Conservation (phyloP, 257 asterid species). For the Eucommia ulmoides region DNA sequence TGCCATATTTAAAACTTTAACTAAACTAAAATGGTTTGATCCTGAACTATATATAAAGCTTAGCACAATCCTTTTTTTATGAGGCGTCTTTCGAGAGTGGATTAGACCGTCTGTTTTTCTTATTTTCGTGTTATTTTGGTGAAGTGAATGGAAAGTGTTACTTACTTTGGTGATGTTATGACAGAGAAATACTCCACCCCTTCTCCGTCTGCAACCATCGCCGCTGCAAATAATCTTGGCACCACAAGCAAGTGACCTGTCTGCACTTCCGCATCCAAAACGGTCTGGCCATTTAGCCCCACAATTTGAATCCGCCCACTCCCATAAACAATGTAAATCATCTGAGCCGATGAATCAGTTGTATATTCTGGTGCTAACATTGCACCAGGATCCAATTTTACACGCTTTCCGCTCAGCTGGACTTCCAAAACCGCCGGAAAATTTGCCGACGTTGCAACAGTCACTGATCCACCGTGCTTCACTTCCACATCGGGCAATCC, state of each 20-base stretch:
- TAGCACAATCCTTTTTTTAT: neutral
- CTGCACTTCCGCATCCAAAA: conserved; percentile 14
- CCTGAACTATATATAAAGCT: neutral
- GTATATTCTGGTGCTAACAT: conserved; percentile 15
- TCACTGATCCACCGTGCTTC: neutral
- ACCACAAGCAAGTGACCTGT: conserved; percentile 26
- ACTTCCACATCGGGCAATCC: neutral
- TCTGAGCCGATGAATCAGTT: conserved; percentile 13
- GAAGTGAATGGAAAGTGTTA: neutral
- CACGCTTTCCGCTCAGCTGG: conserved; percentile 19
- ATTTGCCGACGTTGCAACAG: conserved; percentile 5
- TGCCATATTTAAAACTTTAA: neutral
- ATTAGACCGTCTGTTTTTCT: no score
- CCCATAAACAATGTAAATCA: conserved; percentile 22
- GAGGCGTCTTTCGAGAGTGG: neutral
- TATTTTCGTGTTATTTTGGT: no score
- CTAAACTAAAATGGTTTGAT: neutral
- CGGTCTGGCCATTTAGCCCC: conserved; percentile 23
- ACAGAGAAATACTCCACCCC: conserved; percentile 27
- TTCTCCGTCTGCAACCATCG: conserved; percentile 15
- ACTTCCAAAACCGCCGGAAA: conserved; percentile 8
- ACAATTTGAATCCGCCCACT: conserved; percentile 23
- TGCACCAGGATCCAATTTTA: conserved; percentile 8
- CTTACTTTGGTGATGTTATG: conserved; percentile 26
- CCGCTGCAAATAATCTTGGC: conserved; percentile 24